Percentiles rank a stretch among this genome's conserved stretches.
phyloP scores from a whole-genome alignment of 2,329 filamentous ascomycete genomes.

The Pezicula carpinea region DNA sequence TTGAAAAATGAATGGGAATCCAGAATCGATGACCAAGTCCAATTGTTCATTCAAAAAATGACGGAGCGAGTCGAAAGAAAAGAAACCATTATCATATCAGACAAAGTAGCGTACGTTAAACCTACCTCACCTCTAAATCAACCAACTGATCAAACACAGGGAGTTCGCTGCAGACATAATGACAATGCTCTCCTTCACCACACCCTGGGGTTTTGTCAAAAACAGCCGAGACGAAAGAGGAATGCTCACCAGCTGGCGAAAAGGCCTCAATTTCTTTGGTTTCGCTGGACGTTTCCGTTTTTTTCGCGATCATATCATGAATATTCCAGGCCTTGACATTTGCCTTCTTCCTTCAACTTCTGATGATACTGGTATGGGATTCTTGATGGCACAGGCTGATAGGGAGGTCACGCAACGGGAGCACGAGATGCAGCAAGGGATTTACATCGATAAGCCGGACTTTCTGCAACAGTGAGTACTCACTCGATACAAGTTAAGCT shows the following conservation, averaged over 20 bases:
- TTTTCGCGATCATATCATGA: slow-evolving; percentile 30
- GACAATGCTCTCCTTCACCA: slow-evolving; percentile 33
- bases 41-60: slow-evolving; percentile 30
- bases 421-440: slow-evolving; percentile 7
- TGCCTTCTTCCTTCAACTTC: slow-evolving; percentile 26
- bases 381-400: slow-evolving; percentile 33
- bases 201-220: slow-evolving; percentile 34
- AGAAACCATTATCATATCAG: slow-evolving; percentile 27
- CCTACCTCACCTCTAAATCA: neutral
- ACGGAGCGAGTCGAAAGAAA: slow-evolving; percentile 21
- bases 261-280: slow-evolving; percentile 33
- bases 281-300: slow-evolving; percentile 30
- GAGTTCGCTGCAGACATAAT: slow-evolving; percentile 36
- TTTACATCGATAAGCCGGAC: neutral
- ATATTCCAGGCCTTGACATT: slow-evolving; percentile 8
- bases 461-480: no score
- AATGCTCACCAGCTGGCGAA: slow-evolving; percentile 33
- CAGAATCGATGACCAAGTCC: slow-evolving; percentile 31
- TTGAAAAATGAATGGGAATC: slow-evolving; percentile 35
- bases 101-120: slow-evolving; percentile 29
- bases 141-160: slow-evolving; percentile 3
- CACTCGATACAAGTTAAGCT: no score
- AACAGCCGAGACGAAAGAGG: slow-evolving; percentile 34
- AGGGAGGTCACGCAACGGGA: slow-evolving; percentile 28
- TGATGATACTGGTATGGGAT: slow-evolving; percentile 31